Base-by-base conservation (phyloP, 2,329 filamentous ascomycete species). In the Ceratocystis cubensis region DNA sequence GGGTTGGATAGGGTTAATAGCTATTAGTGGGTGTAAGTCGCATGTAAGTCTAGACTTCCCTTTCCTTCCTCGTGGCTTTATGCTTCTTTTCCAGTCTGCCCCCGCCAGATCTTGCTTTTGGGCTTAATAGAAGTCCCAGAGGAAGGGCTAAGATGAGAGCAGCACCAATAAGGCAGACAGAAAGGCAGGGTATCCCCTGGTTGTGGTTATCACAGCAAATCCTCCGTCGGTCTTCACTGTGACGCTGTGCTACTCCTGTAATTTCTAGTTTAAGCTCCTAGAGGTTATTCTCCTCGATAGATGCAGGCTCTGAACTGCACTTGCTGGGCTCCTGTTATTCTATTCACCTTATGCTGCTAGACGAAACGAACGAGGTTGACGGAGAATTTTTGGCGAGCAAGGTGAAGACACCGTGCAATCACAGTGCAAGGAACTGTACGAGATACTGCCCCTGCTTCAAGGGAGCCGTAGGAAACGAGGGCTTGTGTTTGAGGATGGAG, bases 201-300 rank as follows among this genome's bases (percentile, higher is more conserved):
- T 20, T 50, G 48, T 13, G 22, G n/a, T 22, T 20, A 50, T 25
- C n/a, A 20, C 48, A 41, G 37, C 48, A 22, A 50, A 50, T 50
- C 48, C 48, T 50, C 8, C 48, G 13, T 22, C n/a, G 10, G 8
- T 50, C 48, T 50, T 50, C 22, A 57, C 22, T 57, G 53, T 30
- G 53, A 57, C 53, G 15, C 25, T 57, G 22, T 33, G 53, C 22
- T 30, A 17, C 53, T 57, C 53, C 53, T 57, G 53, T 57, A 57
- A 57, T 57, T 33, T 57, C 53, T 57, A 57, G 37, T 15, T 15
- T 1, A 41, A 17, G 8, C 25, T 17, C 15, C 53, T 17, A 13
- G 7, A 25, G 25, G 22, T 2, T 50, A 8, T 25, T 50, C 25
- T 28, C 25, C 53, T 33, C 28, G 48, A 8, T 50, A 22, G 48